Evolutionary conservation across 31 red algal species (phyloP).

Genomic region (Odonthalia washingtoniensis): DNA sequence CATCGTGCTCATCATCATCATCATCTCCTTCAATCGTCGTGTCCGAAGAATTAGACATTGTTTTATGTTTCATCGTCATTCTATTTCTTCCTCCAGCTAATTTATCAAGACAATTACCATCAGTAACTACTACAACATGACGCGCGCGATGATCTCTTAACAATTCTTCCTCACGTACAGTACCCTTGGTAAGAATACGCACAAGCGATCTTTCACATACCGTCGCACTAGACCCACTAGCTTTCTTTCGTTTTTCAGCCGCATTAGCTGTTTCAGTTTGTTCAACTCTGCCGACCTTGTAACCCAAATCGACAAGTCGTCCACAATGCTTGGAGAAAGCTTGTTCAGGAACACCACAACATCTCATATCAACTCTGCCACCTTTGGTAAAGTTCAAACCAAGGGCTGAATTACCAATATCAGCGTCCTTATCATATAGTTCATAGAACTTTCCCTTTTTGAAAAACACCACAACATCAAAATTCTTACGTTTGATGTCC

Average conservation of each 20-base stretch:
- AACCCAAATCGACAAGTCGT: slow-evolving; percentile 86
- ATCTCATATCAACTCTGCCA: slow-evolving; percentile 95
- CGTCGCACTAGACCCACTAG: background rate
- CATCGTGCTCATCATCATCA: too few relatives aligned
- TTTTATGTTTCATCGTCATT: background rate
- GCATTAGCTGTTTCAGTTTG: slow-evolving; percentile 94
- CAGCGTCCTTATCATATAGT: slow-evolving; percentile 94
- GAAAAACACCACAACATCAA: slow-evolving; percentile 90
- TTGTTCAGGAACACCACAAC: slow-evolving; percentile 93
- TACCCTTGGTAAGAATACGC: slow-evolving; percentile 87
- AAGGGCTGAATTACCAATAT: slow-evolving; percentile 83
- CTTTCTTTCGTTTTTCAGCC: slow-evolving; percentile 72
- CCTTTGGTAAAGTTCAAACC: slow-evolving; percentile 94
- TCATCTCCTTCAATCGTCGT: background rate
- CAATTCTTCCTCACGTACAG: slow-evolving; percentile 81
- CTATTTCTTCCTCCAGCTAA: background rate
- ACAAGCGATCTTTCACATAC: slow-evolving; percentile 90
- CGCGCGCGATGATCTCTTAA: slow-evolving; percentile 76
- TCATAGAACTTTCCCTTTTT: slow-evolving; percentile 99
- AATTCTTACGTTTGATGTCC: slow-evolving; percentile 83
- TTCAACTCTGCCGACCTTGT: slow-evolving; percentile 92
- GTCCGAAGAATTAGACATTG: background rate
- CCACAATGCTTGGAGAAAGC: slow-evolving; percentile 80
- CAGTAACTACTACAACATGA: slow-evolving; percentile 75
- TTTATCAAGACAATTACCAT: slow-evolving; percentile 30